Evolutionary conservation across 495 filamentous ascomycete genomes (phyloP).

Genomic region (Talaromyces borbonicus): DNA sequence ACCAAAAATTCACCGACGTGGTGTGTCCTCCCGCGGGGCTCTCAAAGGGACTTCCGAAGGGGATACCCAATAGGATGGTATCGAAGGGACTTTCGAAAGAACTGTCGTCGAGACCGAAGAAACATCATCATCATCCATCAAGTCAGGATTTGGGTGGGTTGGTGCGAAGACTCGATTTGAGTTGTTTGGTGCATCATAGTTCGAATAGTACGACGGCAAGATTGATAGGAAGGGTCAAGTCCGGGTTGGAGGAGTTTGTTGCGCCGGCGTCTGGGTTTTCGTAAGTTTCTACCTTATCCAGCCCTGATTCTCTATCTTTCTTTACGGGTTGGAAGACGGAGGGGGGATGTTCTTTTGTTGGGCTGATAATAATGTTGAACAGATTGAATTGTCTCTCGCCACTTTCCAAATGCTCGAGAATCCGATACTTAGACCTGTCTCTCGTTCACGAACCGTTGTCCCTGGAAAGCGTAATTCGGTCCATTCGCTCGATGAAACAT

Average conservation of each 20-base stretch:
- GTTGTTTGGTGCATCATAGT: slow-evolving; percentile 53
- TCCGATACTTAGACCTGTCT: slow-evolving; percentile 48
- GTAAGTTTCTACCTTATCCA: slow-evolving; percentile 24
- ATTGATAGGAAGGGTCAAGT: slow-evolving; percentile 49
- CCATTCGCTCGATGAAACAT: slow-evolving; percentile 37
- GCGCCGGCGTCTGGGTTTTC: slow-evolving; percentile 59
- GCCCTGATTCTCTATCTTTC: not conserved
- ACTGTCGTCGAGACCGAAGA: no score
- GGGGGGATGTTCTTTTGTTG: not conserved
- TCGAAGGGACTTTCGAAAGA: no score
- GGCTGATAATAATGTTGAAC: not conserved
- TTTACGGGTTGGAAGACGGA: no score
- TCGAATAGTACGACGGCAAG: slow-evolving; percentile 55
- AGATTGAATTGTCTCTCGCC: slow-evolving; percentile 54
- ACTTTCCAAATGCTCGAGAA: slow-evolving; percentile 48
- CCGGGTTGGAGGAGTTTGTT: slow-evolving; percentile 47
- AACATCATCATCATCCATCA: no score
- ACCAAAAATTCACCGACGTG: slow-evolving; percentile 48
- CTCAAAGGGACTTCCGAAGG: slow-evolving; percentile 29
- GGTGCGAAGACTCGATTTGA: slow-evolving; percentile 49
- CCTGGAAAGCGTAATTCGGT: slow-evolving; percentile 41
- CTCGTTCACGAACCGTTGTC: slow-evolving; percentile 46
- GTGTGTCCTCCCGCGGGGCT: slow-evolving; percentile 52
- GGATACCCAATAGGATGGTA: no score
- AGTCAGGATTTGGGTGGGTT: slow-evolving; percentile 44